phyloP scores from a whole-genome alignment of 129 eudicot genomes.

The Tagetes patula region DNA sequence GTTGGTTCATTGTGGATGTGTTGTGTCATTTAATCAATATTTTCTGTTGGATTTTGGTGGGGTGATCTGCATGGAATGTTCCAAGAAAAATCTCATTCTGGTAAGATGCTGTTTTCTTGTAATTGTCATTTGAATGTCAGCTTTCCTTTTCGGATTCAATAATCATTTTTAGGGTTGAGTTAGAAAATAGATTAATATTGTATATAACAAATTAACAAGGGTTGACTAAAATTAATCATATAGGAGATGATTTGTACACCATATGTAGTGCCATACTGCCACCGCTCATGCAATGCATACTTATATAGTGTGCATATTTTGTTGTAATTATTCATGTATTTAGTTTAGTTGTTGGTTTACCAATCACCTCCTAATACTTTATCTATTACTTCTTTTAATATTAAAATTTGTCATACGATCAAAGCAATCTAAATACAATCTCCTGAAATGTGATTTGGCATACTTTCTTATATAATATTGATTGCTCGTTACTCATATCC shows the following conservation, averaged over 20 bases:
- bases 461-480: background rate
- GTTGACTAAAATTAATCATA: background rate
- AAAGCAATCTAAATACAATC: background rate
- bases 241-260: background rate
- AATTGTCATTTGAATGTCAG: background rate
- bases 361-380: background rate
- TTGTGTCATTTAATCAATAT: slow-evolving; percentile 66
- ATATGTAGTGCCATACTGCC: background rate
- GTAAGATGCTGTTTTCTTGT: slow-evolving; percentile 33
- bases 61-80: slow-evolving; percentile 72
- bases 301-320: background rate
- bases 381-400: background rate
- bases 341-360: background rate
- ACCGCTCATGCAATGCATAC: background rate
- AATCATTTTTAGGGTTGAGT: background rate
- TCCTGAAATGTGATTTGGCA: background rate
- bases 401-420: background rate
- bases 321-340: background rate
- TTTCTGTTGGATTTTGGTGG: slow-evolving; percentile 76
- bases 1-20: slow-evolving; percentile 80
- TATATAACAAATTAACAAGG: slow-evolving; percentile 1
- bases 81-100: slow-evolving; percentile 53
- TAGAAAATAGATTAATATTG: background rate
- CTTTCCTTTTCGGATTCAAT: background rate
- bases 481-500: background rate